A percentile compares a stretch with the other conserved stretches of the same genome.
Evolutionary conservation across 1,284 basidiomycete genomes (phyloP).

Genomic region (Pseudozyma tsukubaensis): DNA sequence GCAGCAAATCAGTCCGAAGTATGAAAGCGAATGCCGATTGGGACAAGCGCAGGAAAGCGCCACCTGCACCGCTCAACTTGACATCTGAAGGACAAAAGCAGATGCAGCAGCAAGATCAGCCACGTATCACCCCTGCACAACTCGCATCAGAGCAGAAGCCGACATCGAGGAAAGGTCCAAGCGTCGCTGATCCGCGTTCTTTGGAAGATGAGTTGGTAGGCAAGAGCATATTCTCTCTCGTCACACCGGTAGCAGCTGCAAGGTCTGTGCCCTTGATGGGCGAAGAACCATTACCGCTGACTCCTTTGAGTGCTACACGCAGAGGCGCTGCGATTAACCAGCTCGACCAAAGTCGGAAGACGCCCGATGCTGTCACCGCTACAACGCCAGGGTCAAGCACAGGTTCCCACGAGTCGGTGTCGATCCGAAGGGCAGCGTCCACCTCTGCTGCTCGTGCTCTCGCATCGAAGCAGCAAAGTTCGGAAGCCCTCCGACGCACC

Average conservation of each 20-base stretch:
- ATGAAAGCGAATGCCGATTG: conserved; percentile 50
- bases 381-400: too few species aligned
- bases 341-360: neutral
- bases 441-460: conserved; percentile 17
- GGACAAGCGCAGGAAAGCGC: conserved; percentile 48
- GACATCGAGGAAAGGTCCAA: neutral
- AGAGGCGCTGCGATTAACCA: conserved; percentile 33
- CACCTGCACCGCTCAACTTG: conserved; percentile 48
- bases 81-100: conserved; percentile 33
- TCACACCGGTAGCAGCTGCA: conserved; percentile 26
- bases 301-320: conserved; percentile 50
- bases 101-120: conserved; percentile 19
- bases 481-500: conserved; percentile 29
- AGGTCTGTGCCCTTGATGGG: conserved; percentile 9
- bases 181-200: conserved; percentile 7
- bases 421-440: conserved; percentile 29
- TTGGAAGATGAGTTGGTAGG: conserved; percentile 19
- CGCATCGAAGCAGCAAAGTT: conserved; percentile 12
- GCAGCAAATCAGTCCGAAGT: conserved; percentile 35
- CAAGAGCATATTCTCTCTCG: conserved; percentile 42
- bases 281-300: conserved; percentile 31
- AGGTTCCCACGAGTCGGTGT: conserved; percentile 16
- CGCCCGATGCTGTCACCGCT: neutral
- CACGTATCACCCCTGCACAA: neutral
- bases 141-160: conserved; percentile 4